phyloP scores from a whole-genome alignment of 129 eudicot genomes.

The Flaveria robusta region DNA sequence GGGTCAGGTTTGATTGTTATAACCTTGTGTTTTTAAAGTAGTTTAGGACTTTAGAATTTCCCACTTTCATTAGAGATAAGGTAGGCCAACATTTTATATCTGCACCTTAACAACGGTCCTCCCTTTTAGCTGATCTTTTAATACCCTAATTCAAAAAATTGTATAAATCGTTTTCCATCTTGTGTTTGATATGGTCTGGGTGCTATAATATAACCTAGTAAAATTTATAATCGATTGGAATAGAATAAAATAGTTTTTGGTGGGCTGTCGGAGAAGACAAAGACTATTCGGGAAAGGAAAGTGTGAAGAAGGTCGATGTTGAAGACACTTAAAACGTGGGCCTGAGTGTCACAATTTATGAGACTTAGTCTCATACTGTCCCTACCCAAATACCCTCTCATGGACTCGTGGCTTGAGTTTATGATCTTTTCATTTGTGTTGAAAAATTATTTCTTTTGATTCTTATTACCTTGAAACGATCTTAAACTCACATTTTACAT shows the following conservation, averaged over 20 bases:
- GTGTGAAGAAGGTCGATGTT: no score
- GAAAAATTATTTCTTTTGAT: no score
- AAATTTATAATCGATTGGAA: not conserved
- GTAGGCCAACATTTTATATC: not conserved
- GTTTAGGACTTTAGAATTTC: slow-evolving; percentile 25
- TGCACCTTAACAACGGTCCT: slow-evolving; percentile 10
- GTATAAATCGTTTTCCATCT: not conserved
- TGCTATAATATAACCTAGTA: not conserved
- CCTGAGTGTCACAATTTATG: no score
- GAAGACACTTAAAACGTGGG: no score
- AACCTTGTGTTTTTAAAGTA: slow-evolving; percentile 30
- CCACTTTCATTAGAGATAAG: slow-evolving; percentile 6
- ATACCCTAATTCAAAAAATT: not conserved
- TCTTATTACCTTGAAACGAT: no score
- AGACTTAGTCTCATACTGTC: no score
- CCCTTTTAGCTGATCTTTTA: not conserved
- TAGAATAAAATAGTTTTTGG: not conserved
- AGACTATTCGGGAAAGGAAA: no score
- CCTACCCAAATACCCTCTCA: no score
- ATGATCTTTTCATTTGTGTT: not conserved
- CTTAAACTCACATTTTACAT: no score
- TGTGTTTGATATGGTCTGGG: slow-evolving; percentile 9
- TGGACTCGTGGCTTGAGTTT: not conserved
- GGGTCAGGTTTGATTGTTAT: slow-evolving; percentile 30
- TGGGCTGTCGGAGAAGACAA: no score